Conservation (phyloP, 2,329 filamentous ascomycete species). For the Huntiella savannae region DNA sequence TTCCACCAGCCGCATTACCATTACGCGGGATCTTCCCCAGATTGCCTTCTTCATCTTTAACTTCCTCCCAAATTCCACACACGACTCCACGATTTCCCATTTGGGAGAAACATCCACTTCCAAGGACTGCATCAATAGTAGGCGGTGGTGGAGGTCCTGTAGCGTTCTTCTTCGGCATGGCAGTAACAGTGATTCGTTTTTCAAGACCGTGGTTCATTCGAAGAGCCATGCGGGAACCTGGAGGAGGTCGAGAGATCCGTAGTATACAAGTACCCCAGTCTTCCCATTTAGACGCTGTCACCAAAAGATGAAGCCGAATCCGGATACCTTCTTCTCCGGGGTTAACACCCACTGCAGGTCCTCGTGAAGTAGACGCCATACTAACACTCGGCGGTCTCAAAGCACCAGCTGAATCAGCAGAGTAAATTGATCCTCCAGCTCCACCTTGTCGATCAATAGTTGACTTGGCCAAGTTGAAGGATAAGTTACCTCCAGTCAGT, state of each 20-base stretch:
- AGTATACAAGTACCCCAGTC: conserved; percentile 74
- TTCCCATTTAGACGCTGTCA: conserved; percentile 64
- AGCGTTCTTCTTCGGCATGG: conserved; percentile 42
- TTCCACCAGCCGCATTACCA: conserved; percentile 32
- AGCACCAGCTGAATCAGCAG: conserved; percentile 34
- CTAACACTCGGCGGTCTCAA: conserved; percentile 40
- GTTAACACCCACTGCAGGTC: conserved; percentile 30
- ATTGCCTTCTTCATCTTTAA: conserved; percentile 41
- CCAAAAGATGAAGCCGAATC: conserved; percentile 68
- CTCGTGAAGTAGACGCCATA: conserved; percentile 19
- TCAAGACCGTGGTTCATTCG: conserved; percentile 48
- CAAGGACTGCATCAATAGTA: conserved; percentile 66
- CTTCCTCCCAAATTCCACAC: conserved; percentile 69
- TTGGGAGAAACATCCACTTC: conserved; percentile 66
- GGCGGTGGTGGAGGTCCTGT: conserved; percentile 33
- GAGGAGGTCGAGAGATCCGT: conserved; percentile 60
- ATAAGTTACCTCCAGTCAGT: conserved; percentile 49
- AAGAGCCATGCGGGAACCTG: conserved; percentile 37
- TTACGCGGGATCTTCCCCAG: conserved; percentile 32
- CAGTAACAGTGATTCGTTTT: conserved; percentile 67
- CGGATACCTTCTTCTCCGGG: conserved; percentile 62
- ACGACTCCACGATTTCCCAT: conserved; percentile 75
- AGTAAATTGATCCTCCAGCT: conserved; percentile 40
- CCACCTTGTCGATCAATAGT: conserved; percentile 43
- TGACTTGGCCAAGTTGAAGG: conserved; percentile 68